Percentiles rank a stretch among this genome's conserved stretches.
These are phyloP conservation scores for Aspergillus sp. DNA, from an alignment of 2,329 filamentous ascomycete species.

Conservation along the genomic window DNA sequence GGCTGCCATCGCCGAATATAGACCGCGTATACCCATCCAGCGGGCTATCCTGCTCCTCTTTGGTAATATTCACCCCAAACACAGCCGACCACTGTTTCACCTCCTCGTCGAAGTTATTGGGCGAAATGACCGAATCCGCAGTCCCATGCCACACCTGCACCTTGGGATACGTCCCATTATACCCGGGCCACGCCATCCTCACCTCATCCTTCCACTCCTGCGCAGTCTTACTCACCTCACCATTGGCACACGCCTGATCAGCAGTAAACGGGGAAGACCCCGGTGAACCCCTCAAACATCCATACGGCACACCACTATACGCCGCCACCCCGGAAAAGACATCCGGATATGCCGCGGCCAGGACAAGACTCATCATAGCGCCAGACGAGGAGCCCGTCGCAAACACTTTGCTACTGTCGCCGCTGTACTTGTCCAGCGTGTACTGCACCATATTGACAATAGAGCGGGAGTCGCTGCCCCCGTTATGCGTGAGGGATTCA, in stretches of 20 bases:
- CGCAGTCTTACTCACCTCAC: neutral
- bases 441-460: conserved; percentile 13
- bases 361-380: conserved; percentile 6
- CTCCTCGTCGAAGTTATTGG: conserved; percentile 1
- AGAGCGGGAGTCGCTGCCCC: conserved; percentile 9
- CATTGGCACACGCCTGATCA: conserved; percentile 6
- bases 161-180: conserved; percentile 6
- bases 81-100: conserved; percentile 11
- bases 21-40: conserved; percentile 8
- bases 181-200: neutral
- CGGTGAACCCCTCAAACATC: conserved; percentile 3
- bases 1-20: conserved; percentile 1
- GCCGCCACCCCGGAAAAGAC: conserved; percentile 1
- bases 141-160: conserved; percentile 14
- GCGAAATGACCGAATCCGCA: neutral
- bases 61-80: neutral
- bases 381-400: conserved; percentile 8
- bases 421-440: neutral
- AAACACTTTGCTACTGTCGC: conserved; percentile 1
- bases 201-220: conserved; percentile 9
- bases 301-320: conserved; percentile 8
- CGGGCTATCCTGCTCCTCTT: neutral
- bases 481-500: conserved; percentile 6
- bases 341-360: conserved; percentile 10
- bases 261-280: neutral